phyloP scores from a whole-genome alignment of 2,329 filamentous ascomycete genomes.

The Phialocephala sp. region DNA sequence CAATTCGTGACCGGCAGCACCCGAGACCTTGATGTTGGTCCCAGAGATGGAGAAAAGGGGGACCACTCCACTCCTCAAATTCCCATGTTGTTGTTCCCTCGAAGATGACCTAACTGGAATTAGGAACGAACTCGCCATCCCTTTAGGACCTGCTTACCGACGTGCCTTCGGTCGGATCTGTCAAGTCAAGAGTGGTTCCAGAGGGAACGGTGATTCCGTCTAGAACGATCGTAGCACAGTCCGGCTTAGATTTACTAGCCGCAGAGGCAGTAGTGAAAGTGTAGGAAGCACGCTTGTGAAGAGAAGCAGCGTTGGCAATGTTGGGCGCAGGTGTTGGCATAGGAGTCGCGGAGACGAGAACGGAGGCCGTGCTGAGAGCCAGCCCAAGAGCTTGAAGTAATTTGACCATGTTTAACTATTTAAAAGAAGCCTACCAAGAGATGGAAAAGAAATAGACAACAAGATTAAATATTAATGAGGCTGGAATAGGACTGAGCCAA shows the following conservation, averaged over 20 bases:
- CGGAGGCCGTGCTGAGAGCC: constrained; percentile 29
- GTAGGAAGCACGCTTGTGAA: constrained; percentile 47
- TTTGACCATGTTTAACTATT: constrained; percentile 33
- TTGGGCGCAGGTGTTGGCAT: constrained; percentile 38
- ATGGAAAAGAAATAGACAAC: constrained; percentile 10
- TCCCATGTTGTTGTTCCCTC: constrained; percentile 70
- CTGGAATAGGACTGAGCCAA: constrained; percentile 19
- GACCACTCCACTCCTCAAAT: constrained; percentile 69
- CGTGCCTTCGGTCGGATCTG: constrained; percentile 56
- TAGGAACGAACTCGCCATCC: constrained; percentile 3
- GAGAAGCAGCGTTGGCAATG: constrained; percentile 23
- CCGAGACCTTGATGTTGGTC: constrained; percentile 34
- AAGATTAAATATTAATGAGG: constrained; percentile 17
- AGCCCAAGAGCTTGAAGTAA: constrained; percentile 33
- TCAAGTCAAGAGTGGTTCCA: constrained; percentile 63
- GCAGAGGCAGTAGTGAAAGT: constrained; percentile 55
- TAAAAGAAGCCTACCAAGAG: background rate
- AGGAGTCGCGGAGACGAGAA: constrained; percentile 32
- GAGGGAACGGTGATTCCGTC: constrained; percentile 61
- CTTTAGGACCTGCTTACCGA: constrained; percentile 20
- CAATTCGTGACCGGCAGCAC: constrained; percentile 47
- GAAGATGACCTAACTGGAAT: constrained; percentile 57
- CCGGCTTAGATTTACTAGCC: constrained; percentile 54
- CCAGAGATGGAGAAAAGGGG: constrained; percentile 55
- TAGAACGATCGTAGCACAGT: constrained; percentile 61